phyloP scores from a whole-genome alignment of 306 rosid genomes.

The Herpetospermum pedunculosum region DNA sequence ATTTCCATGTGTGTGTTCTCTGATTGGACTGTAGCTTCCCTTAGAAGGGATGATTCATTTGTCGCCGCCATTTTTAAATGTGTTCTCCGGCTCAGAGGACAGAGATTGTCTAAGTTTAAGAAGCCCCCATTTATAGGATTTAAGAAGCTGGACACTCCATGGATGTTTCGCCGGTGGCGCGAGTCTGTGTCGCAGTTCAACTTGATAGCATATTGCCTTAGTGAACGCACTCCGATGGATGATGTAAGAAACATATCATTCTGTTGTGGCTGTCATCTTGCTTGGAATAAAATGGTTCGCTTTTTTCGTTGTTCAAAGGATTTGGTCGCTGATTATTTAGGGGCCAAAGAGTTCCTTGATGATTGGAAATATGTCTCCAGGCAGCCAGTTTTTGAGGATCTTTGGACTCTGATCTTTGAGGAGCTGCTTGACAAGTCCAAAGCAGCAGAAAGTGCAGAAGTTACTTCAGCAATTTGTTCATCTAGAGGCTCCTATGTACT shows the following conservation, averaged over 20 bases:
- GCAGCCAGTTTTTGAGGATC: not conserved
- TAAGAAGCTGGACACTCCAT: not conserved
- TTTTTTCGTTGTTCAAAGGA: not conserved
- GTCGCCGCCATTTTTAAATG: not conserved
- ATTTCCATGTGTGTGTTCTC: conserved; percentile 22
- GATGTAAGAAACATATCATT: not conserved
- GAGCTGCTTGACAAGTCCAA: conserved; percentile 10
- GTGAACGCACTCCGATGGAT: not conserved
- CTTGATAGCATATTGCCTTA: conserved; percentile 18
- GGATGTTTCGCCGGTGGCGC: conserved; percentile 30
- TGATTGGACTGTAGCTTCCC: conserved; percentile 18
- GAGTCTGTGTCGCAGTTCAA: conserved; percentile 20
- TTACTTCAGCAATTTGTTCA: conserved; percentile 11
- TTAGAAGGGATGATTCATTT: not conserved
- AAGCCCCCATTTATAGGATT: not conserved
- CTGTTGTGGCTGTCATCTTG: not conserved
- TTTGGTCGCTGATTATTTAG: not conserved
- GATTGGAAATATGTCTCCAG: conserved; percentile 10
- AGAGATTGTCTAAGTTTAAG: not conserved
- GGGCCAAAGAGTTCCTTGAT: conserved; percentile 19
- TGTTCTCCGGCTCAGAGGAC: conserved; percentile 8
- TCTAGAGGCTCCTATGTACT: conserved; percentile 24
- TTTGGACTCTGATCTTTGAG: conserved; percentile 15
- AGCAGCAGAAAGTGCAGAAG: conserved; percentile 16
- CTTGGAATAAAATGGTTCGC: not conserved